Evolutionary conservation across 106 monocot species (phyloP).

Genomic region (Dioscorea alata): DNA sequence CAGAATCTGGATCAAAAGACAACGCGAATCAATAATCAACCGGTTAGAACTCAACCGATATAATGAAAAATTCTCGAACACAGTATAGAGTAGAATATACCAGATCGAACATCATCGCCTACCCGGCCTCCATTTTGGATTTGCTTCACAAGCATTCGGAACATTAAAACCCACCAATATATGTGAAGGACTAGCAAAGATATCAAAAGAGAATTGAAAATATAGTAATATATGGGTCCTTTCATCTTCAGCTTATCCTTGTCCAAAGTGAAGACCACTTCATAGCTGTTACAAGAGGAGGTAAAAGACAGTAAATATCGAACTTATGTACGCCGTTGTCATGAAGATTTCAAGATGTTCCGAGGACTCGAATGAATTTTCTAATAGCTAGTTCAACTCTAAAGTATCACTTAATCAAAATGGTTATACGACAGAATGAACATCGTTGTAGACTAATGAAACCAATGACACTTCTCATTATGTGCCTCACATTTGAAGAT

Average conservation of each 20-base stretch:
- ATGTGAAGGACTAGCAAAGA: conserved; percentile 83
- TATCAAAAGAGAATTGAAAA: conserved; percentile 81
- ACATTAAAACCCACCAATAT: conserved; percentile 96
- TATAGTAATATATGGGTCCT: conserved; percentile 67
- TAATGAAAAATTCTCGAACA: too few relatives aligned
- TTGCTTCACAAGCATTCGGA: conserved; percentile 80
- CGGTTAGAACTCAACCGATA: too few relatives aligned
- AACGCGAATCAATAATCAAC: background rate
- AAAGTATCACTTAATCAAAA: too few relatives aligned
- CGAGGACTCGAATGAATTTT: background rate
- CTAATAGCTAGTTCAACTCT: background rate
- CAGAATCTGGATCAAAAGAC: conserved; percentile 41
- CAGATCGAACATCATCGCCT: conserved; percentile 88
- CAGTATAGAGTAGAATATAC: conserved; percentile 18
- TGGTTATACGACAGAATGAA: too few relatives aligned
- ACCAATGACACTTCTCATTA: too few relatives aligned
- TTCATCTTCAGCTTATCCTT: conserved; percentile 58
- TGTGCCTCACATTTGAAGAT: too few relatives aligned
- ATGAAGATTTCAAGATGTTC: background rate
- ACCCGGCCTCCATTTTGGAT: conserved; percentile 68
- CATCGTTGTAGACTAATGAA: too few relatives aligned
- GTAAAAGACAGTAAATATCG: conserved; percentile 7
- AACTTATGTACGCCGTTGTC: too few relatives aligned
- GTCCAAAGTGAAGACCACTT: conserved; percentile 47
- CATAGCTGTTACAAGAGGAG: conserved; percentile 41